Evolutionary conservation across 352 stramenopile genomes (phyloP), one percentile per base, ranked within the genome.

Genomic region (Thalassiosira oceanica): DNA sequence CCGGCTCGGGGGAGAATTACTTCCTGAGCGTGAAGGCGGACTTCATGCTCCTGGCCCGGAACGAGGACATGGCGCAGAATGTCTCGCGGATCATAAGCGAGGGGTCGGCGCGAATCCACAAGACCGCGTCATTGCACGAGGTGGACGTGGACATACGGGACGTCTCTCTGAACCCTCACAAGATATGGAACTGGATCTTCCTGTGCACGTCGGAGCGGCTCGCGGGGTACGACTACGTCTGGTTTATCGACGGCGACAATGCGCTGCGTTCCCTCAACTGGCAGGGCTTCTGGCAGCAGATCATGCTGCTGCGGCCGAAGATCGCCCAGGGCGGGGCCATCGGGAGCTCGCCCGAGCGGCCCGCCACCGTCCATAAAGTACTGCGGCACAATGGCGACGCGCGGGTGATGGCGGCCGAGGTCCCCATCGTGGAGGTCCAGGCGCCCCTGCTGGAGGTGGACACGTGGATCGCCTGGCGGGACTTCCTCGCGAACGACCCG

Each of bases 161-260:
- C 20, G 44, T 57, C 13, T 5, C 24, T 18, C 10, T n/a, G 24
- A 3, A 5, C 10, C 28, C 28, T 3, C 23, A 45, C 13, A 26
- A 53, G 8, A 3, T 58, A 4, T 50, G 27, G 28, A 46, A 45
- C 37, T 58, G 49, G 49, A 52, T 58, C 13, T 3, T 3, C 2
- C 6, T 27, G 5, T 49, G 13, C 8, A 27, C 21, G 16, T 28
- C 43, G 15, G 28, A 8, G 4, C 18, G 4, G 33, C 33, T 58
- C 7, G 2, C 11, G 1, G 27, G 49, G 11, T 58, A 58, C n/a
- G 49, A 58, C 46, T 58, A 58, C 31, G 49, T 58, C 11, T 58
- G 49, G 49, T 24, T 58, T 5, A 24, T 58, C 8, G 49, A 58
- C 29, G 49, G 49, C 2, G 49, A 58, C 15, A 48, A 46, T 3